phyloP scores from a whole-genome alignment of 1,284 basidiomycete species.

The Fomitopsis pinicola region DNA sequence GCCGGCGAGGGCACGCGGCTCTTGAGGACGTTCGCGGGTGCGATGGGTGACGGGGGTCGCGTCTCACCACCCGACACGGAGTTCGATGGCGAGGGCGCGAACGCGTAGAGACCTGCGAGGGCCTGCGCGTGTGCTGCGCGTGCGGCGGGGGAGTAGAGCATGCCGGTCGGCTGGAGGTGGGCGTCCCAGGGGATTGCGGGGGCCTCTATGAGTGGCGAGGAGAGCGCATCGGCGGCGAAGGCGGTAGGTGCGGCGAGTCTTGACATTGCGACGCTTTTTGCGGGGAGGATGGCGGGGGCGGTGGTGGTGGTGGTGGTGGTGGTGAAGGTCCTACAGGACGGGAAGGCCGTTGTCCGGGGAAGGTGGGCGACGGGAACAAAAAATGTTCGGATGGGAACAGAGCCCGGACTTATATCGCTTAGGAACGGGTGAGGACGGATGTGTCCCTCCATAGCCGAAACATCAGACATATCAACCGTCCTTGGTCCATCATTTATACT shows the following conservation, averaged over 20 bases:
- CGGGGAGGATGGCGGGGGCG: conserved; percentile 8
- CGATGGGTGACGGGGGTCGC: conserved; percentile 40
- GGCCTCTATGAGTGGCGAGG: conserved; percentile 44
- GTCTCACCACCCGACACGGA: conserved; percentile 38
- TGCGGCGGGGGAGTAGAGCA: conserved; percentile 33
- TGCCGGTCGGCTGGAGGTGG: conserved; percentile 18
- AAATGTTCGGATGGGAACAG: conserved; percentile 12
- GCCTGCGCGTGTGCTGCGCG: conserved; percentile 35
- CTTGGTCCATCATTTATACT: not conserved
- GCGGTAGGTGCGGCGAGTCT: conserved; percentile 51
- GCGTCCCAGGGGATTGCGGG: conserved; percentile 40
- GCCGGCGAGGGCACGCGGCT: conserved; percentile 45
- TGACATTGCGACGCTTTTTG: conserved; percentile 21
- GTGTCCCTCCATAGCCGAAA: conserved; percentile 9
- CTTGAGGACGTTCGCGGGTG: conserved; percentile 44
- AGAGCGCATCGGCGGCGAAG: conserved; percentile 50
- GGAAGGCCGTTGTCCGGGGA: conserved; percentile 10
- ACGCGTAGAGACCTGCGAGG: conserved; percentile 31
- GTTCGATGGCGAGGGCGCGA: conserved; percentile 48
- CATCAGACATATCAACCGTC: conserved; percentile 3
- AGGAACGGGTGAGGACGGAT: not conserved
- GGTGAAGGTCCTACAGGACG: conserved; percentile 8
- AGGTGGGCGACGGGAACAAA: conserved; percentile 15
- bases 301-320: conserved; percentile 6
- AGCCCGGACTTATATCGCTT: conserved; percentile 27